phyloP scores from a whole-genome alignment of 75 land plant species.

The Picea glauca region DNA sequence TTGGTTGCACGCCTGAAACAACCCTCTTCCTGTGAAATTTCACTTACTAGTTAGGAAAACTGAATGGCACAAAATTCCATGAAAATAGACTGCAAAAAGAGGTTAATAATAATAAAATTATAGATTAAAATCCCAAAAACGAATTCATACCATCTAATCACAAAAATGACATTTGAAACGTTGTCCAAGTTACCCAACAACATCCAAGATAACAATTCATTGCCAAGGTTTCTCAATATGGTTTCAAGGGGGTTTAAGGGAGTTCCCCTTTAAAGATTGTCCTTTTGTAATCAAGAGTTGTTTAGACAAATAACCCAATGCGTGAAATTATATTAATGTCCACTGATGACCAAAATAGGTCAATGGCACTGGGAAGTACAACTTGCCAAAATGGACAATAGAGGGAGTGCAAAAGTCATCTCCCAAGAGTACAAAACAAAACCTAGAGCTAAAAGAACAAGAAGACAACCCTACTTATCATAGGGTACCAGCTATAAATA shows the following conservation, averaged over 20 bases:
- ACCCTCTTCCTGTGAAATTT: conserved; percentile 68
- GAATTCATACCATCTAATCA: background rate
- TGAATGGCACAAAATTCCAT: background rate
- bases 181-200: background rate
- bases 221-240: background rate
- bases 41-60: conserved; percentile 8
- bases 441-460: too few species aligned
- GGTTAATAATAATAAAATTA: background rate
- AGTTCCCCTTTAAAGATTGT: background rate
- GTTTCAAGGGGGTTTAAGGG: background rate
- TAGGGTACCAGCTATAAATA: too few species aligned
- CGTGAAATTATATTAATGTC: background rate
- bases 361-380: background rate
- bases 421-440: too few species aligned
- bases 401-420: background rate
- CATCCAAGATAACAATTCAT: background rate
- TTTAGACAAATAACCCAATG: background rate
- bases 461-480: too few species aligned
- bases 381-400: background rate
- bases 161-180: background rate
- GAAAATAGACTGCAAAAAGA: background rate
- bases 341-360: background rate
- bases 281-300: background rate
- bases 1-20: conserved; percentile 98
- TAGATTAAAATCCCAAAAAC: background rate